Conservation (phyloP, 768 basidiomycete species). For the Brasilioporus rufonigricans region DNA sequence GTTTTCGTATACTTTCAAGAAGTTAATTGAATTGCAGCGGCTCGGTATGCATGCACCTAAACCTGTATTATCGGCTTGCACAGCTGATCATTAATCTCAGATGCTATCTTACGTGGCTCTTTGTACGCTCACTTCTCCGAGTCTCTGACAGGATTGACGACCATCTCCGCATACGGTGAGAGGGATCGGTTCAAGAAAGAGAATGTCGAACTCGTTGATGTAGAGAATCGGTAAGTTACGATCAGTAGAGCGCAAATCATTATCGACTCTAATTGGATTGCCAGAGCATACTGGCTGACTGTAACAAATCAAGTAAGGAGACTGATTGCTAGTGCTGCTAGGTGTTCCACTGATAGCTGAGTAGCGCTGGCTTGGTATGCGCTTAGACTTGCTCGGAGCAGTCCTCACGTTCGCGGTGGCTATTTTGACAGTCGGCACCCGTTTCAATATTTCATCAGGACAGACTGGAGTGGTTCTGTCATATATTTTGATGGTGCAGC, state of each 20-base stretch:
- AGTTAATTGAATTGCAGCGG: constrained; percentile 37
- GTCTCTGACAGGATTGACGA: constrained; percentile 80
- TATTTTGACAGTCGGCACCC: constrained; percentile 71
- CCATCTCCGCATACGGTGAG: constrained; percentile 88
- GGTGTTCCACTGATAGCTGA: not conserved
- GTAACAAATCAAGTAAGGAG: constrained; percentile 68
- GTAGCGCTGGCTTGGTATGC: constrained; percentile 82
- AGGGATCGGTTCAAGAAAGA: constrained; percentile 69
- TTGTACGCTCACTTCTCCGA: constrained; percentile 94
- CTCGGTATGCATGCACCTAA: constrained; percentile 41
- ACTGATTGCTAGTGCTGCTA: not conserved
- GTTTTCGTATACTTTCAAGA: not conserved
- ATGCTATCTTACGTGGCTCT: constrained; percentile 82
- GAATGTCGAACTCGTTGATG: constrained; percentile 72
- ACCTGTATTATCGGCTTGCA: not conserved
- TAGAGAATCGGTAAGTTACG: constrained; percentile 70
- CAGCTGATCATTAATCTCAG: constrained; percentile 31
- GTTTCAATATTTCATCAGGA: constrained; percentile 73
- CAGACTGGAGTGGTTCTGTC: constrained; percentile 77
- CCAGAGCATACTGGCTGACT: constrained; percentile 80
- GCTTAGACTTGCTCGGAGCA: constrained; percentile 82
- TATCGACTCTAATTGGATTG: not conserved
- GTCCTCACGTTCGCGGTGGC: constrained; percentile 74
- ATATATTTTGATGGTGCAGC: constrained; percentile 78
- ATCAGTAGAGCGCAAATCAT: not conserved